These are phyloP conservation scores for Alliaria petiolata DNA, from an alignment of 345 rosid genomes.

Conservation along the genomic window DNA sequence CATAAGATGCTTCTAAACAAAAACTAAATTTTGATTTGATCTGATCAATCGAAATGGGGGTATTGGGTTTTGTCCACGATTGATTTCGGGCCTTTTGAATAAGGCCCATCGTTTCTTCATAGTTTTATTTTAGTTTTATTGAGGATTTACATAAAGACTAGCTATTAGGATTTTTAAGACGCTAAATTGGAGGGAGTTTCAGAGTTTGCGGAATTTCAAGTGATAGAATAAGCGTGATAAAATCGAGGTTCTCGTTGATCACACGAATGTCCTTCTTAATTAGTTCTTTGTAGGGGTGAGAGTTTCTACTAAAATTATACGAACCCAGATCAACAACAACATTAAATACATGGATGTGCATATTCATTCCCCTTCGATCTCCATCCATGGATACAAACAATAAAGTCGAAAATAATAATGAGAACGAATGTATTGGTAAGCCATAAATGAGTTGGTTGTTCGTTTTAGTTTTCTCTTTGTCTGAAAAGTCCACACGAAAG, in stretches of 20 bases:
- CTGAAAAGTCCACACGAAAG: constrained; percentile 27
- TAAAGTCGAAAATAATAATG: not conserved
- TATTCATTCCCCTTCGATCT: constrained; percentile 1
- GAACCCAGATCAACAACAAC: constrained; percentile 1
- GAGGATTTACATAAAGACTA: too few species aligned
- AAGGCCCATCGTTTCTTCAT: constrained; percentile 2
- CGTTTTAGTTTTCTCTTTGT: constrained; percentile 4
- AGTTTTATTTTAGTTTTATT: too few species aligned
- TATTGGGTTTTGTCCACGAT: not conserved
- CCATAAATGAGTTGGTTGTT: constrained; percentile 28
- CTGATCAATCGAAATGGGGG: not conserved
- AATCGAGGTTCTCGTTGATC: too few species aligned
- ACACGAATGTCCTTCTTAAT: too few species aligned
- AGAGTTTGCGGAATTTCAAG: too few species aligned
- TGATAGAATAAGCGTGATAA: too few species aligned
- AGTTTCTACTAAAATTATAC: not conserved
- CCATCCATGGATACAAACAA: not conserved
- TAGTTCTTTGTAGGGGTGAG: too few species aligned
- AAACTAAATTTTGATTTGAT: not conserved
- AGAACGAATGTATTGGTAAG: constrained; percentile 13
- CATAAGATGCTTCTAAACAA: not conserved
- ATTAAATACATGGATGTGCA: constrained; percentile 3
- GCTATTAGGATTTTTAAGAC: too few species aligned
- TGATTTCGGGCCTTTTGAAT: not conserved
- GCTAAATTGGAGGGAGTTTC: too few species aligned